Base-by-base conservation (phyloP, 768 basidiomycete genomes). In the Phlegmacium glaucopus region DNA sequence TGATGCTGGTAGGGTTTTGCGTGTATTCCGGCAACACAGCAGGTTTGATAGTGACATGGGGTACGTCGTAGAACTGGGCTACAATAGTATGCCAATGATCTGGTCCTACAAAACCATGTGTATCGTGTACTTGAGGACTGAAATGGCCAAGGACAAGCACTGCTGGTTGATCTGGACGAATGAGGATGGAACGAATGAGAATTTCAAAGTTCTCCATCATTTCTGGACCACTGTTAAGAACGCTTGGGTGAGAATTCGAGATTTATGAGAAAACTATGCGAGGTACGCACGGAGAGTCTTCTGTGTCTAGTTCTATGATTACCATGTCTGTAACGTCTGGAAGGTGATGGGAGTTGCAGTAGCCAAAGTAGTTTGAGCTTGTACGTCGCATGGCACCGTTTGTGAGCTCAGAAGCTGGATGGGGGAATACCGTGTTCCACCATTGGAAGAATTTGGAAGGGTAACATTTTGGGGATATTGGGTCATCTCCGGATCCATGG, bases 381-480 rank as follows among this genome's bases (percentile, higher is more conserved):
- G 94, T 94, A 42, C 85, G 83, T 12, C 92, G 79, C 79, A 94
- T 88, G 4, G 95, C 95, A 29, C 95, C 95, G 65, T 99, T 99
- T 22, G 95, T 99, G 56, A 99, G 79, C 64, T 98, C 94, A 9
- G 94, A 93, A 2, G 94, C 94, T 0, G 95, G 95, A 65, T 99
- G 92, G 0, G 95, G 96, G 70, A 99, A 99, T n/a, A 98, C 81
- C 45, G 75, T 78, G 68, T 94, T 92, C 90, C 95, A 96, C 95
- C 96, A 99, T 42, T 85, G 74, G 74, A 98, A 98, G 72, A 98
- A 90, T 44, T 82, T 82, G n/a, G 89, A 84, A 1, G 96, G 95
- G 67, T 97, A 99, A 65, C 95, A 94, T 52, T 68, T 68, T 0
- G 88, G 75, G 0, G 90, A 80, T 47, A 96, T 74, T 4, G 91